phyloP scores from a whole-genome alignment of 1,284 basidiomycete species.

The Amylostereum areolatum region DNA sequence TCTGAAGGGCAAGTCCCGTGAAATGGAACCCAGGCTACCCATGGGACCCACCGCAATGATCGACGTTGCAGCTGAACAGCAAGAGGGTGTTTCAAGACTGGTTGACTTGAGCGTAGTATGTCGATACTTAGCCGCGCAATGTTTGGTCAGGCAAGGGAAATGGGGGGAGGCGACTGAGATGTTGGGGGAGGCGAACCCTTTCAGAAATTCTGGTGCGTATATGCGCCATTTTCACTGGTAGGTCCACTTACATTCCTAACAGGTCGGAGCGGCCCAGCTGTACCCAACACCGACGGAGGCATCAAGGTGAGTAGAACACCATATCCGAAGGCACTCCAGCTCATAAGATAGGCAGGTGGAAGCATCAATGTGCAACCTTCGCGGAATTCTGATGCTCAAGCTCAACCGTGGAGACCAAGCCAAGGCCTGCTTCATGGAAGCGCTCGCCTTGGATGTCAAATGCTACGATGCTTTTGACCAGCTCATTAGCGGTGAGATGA shows the following conservation, averaged over 20 bases:
- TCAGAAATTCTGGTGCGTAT: slow-evolving; percentile 57
- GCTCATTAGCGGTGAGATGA: slow-evolving; percentile 88
- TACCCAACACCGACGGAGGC: slow-evolving; percentile 76
- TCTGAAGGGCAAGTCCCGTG: slow-evolving; percentile 59
- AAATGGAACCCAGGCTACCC: slow-evolving; percentile 54
- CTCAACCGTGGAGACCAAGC: slow-evolving; percentile 86
- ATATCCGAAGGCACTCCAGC: too few relatives aligned
- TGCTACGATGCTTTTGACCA: slow-evolving; percentile 96
- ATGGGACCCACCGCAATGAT: slow-evolving; percentile 64
- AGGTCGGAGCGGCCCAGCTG: slow-evolving; percentile 59
- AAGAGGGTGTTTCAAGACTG: slow-evolving; percentile 64
- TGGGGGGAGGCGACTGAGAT: slow-evolving; percentile 92
- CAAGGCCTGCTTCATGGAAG: slow-evolving; percentile 92
- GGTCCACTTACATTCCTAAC: slow-evolving; percentile 6
- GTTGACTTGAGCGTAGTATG: slow-evolving; percentile 92
- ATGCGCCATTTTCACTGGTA: neutral
- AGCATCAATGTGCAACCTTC: slow-evolving; percentile 91
- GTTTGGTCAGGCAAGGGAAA: slow-evolving; percentile 88
- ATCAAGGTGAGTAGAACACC: slow-evolving; percentile 69
- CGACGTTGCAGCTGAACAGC: slow-evolving; percentile 53
- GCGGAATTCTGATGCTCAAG: slow-evolving; percentile 92
- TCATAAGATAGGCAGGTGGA: slow-evolving; percentile 74
- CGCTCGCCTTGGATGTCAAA: slow-evolving; percentile 90
- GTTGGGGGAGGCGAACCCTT: slow-evolving; percentile 88
- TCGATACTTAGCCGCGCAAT: slow-evolving; percentile 91